phyloP scores from a whole-genome alignment of 768 basidiomycete species.

The Collybia sp. region DNA sequence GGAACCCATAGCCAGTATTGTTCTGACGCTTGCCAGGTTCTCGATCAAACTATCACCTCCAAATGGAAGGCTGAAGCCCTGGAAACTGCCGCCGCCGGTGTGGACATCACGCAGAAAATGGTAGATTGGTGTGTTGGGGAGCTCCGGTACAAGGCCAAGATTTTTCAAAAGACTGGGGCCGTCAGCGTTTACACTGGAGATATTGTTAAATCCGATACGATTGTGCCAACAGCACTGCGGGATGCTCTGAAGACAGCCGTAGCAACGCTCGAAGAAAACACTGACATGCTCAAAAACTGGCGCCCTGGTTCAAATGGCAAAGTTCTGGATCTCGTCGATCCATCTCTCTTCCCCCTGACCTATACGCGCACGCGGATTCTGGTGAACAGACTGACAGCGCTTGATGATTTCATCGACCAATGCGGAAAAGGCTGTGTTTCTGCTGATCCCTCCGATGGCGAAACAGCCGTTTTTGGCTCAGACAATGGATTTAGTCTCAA shows the following conservation, averaged over 20 bases:
- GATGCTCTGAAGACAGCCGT: conserved; percentile 12
- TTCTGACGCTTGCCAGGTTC: conserved; percentile 6
- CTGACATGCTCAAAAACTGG: conserved; percentile 31
- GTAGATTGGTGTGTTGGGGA: conserved; percentile 14
- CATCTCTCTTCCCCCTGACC: conserved; percentile 12
- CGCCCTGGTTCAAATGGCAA: conserved; percentile 32
- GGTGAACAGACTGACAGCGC: not conserved
- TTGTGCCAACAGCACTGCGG: conserved; percentile 13
- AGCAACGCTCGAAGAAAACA: conserved; percentile 24
- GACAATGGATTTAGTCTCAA: conserved; percentile 3
- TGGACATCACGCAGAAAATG: conserved; percentile 10
- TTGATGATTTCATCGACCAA: conserved; percentile 9
- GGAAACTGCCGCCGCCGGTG: not conserved
- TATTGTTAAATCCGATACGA: conserved; percentile 17
- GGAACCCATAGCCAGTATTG: not conserved
- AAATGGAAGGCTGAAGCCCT: conserved; percentile 15
- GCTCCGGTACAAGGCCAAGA: conserved; percentile 12
- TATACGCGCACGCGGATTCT: conserved; percentile 20
- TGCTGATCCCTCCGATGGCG: not conserved
- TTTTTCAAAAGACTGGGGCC: conserved; percentile 8
- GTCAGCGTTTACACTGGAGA: conserved; percentile 4
- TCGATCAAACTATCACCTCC: conserved; percentile 8
- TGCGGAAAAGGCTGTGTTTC: not conserved
- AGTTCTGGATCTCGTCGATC: conserved; percentile 29
- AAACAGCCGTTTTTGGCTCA: conserved; percentile 2